These are phyloP conservation scores for Aspergillus nidulans DNA, from an alignment of 495 filamentous ascomycete species.

Conservation along the genomic window DNA sequence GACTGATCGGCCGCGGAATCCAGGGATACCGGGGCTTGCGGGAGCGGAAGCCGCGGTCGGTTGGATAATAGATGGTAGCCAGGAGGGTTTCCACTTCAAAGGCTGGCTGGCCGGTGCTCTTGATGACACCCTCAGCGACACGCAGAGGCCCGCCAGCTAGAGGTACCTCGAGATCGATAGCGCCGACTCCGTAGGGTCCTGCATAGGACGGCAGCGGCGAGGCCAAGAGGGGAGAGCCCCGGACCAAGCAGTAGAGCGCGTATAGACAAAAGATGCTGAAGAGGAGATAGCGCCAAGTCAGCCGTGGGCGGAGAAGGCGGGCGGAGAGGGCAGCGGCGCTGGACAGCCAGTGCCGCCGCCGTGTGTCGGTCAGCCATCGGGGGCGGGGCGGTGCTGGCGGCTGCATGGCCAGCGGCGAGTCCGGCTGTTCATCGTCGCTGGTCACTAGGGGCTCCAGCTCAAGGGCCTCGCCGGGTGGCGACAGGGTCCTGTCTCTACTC, in stretches of 20 bases:
- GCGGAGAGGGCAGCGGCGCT: not conserved
- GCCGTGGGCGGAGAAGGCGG: not conserved
- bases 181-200: not conserved
- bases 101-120: not conserved
- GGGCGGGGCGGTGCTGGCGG: not conserved
- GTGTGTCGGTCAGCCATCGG: not conserved
- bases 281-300: not conserved
- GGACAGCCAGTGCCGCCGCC: not conserved
- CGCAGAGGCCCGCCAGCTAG: not conserved
- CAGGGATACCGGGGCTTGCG: conserved; percentile 2
- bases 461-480: not conserved
- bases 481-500: not conserved
- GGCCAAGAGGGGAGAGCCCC: not conserved
- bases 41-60: conserved; percentile 2
- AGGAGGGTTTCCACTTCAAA: conserved; percentile 6
- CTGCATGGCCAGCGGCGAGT: not conserved
- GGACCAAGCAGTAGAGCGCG: not conserved
- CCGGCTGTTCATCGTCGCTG: conserved; percentile 1
- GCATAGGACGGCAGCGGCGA: conserved; percentile 1
- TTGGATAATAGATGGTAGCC: conserved; percentile 3
- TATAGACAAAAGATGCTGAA: not conserved
- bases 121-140: not conserved
- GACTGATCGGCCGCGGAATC: conserved; percentile 5
- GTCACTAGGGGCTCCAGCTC: not conserved
- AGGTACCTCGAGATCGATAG: conserved; percentile 4